Evolutionary conservation across 176 grass and related monocot genomes (phyloP).

Genomic region (Dendrocalamus sinicus): DNA sequence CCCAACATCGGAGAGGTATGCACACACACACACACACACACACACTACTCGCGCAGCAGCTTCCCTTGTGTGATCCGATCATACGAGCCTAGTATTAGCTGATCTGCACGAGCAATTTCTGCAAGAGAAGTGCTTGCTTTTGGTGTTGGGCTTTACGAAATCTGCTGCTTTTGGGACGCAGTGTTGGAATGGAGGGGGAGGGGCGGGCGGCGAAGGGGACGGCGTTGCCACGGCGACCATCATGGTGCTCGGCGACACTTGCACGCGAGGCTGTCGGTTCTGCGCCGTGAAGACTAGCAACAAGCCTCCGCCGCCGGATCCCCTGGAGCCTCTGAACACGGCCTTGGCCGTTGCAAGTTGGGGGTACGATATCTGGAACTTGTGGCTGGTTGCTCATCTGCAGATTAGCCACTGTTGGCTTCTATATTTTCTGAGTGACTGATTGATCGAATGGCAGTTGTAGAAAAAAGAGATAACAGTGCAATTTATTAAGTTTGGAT

Average conservation of each 20-base stretch:
- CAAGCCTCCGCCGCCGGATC: conserved; percentile 71
- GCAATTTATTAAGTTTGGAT: not conserved
- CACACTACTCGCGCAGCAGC: not conserved
- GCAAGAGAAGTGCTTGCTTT: not conserved
- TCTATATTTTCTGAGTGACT: not conserved
- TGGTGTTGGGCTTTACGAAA: not conserved
- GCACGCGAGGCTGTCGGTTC: conserved; percentile 87
- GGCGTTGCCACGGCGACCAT: conserved; percentile 92
- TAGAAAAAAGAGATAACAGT: not conserved
- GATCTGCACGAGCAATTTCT: not conserved
- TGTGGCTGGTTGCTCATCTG: not conserved
- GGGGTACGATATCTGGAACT: conserved; percentile 54
- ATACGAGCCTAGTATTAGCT: not conserved
- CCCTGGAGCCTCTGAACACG: conserved; percentile 79
- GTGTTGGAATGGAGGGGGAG: conserved; percentile 98
- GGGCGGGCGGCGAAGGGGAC: conserved; percentile 87
- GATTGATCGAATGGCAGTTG: not conserved
- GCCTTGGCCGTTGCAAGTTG: conserved; percentile 72
- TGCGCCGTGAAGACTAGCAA: conserved; percentile 90
- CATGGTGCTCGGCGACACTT: conserved; percentile 98
- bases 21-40: not conserved
- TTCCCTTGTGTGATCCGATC: not conserved
- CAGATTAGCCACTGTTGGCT: not conserved
- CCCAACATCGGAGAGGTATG: conserved; percentile 96
- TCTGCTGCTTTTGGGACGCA: conserved; percentile 23